Percentiles rank a stretch among this genome's conserved stretches.
Conservation (phyloP, 257 asterid species). For the Parsonsia alboflavescens region DNA sequence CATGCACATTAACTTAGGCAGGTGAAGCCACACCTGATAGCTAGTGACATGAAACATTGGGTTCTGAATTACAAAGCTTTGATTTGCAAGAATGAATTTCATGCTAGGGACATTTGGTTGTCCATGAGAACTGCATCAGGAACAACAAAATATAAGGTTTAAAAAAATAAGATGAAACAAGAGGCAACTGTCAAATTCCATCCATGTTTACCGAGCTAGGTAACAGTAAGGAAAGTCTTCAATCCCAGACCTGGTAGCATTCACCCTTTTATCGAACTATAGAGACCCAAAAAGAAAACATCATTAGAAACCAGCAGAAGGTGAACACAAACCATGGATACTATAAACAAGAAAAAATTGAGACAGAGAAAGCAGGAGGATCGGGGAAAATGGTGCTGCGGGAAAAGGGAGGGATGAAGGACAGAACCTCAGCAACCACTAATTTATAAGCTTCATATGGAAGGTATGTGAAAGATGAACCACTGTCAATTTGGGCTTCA, state of each 20-base stretch:
- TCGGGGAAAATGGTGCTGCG: conserved; percentile 4
- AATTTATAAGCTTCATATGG: conserved; percentile 42
- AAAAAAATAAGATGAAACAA: conserved; percentile 10
- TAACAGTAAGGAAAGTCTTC: conserved; percentile 58
- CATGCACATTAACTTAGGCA: neutral
- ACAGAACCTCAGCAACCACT: conserved; percentile 54
- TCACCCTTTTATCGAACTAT: conserved; percentile 55
- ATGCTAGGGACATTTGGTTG: conserved; percentile 41
- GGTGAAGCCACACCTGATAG: conserved; percentile 37
- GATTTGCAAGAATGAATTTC: conserved; percentile 57
- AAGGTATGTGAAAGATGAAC: conserved; percentile 73
- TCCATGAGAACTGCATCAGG: conserved; percentile 47
- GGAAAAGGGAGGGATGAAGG: conserved; percentile 10
- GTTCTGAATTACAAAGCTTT: conserved; percentile 56
- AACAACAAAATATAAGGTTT: conserved; percentile 19
- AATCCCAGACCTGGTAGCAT: conserved; percentile 33
- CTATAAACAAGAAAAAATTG: neutral
- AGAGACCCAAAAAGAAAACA: conserved; percentile 9
- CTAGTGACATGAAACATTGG: conserved; percentile 43
- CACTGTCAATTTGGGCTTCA: conserved; percentile 64
- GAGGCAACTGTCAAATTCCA: conserved; percentile 11
- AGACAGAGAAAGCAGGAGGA: neutral
- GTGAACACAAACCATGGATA: neutral
- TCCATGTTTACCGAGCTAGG: conserved; percentile 47
- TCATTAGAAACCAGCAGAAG: conserved; percentile 8